phyloP scores from a whole-genome alignment of 768 basidiomycete genomes.

The Pulveroboletus sp. region DNA sequence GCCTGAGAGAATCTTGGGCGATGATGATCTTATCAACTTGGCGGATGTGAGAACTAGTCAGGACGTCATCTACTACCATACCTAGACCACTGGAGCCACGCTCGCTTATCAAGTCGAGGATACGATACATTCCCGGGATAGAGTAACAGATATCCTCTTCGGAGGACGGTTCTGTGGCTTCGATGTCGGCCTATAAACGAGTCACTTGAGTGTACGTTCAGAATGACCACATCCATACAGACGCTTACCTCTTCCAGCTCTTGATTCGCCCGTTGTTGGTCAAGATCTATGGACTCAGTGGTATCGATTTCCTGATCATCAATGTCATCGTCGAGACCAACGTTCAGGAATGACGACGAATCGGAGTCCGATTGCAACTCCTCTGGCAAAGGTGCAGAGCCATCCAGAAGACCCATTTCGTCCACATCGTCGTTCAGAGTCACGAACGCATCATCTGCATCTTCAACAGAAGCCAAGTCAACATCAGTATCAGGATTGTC shows the following conservation, averaged over 20 bases:
- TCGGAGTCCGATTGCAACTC: conserved; percentile 17
- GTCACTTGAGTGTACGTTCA: neutral
- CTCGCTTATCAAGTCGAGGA: conserved; percentile 52
- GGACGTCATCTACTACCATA: conserved; percentile 18
- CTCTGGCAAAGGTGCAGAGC: neutral
- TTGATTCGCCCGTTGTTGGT: conserved; percentile 4
- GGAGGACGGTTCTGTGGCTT: conserved; percentile 5
- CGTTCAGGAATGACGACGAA: conserved; percentile 19
- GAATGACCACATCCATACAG: neutral
- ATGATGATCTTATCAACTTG: conserved; percentile 64
- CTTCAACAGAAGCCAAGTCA: conserved; percentile 1
- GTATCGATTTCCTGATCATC: conserved; percentile 13
- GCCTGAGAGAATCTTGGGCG: conserved; percentile 44
- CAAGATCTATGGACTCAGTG: conserved; percentile 13
- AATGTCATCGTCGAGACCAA: conserved; percentile 10
- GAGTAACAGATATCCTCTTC: conserved; percentile 23
- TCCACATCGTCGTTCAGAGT: conserved; percentile 1
- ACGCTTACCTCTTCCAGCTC: conserved; percentile 15
- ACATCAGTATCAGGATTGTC: conserved; percentile 7
- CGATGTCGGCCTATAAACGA: conserved; percentile 16
- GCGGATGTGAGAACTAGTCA: neutral
- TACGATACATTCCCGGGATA: conserved; percentile 45
- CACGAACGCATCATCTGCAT: conserved; percentile 10
- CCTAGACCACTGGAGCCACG: conserved; percentile 49
- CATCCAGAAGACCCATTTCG: conserved; percentile 2